These are phyloP conservation scores for Polyplosphaeria fusca DNA, from an alignment of 495 filamentous ascomycete species.

Conservation along the genomic window DNA sequence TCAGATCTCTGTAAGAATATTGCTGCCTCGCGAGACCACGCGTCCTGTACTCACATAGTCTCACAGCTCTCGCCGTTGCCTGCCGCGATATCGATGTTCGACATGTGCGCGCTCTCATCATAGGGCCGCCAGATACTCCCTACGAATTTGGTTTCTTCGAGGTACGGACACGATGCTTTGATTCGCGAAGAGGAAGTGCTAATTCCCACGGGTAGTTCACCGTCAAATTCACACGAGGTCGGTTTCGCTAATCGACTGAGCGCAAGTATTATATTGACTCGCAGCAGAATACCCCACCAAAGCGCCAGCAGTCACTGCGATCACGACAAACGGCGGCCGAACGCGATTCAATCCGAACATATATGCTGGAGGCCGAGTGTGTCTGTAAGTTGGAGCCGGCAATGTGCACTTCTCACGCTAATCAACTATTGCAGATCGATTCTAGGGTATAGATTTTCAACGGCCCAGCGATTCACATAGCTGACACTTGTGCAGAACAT, in stretches of 20 bases:
- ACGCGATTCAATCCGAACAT: constrained; percentile 97
- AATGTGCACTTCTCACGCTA: too few species aligned
- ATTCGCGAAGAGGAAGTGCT: neutral
- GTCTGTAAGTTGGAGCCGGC: constrained; percentile 59
- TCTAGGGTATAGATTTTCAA: constrained; percentile 60
- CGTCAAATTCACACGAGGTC: constrained; percentile 66
- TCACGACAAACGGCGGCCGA: constrained; percentile 82
- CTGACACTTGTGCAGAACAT: constrained; percentile 65
- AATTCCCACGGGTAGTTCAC: constrained; percentile 49
- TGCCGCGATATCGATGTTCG: constrained; percentile 85
- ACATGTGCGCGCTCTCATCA: constrained; percentile 80
- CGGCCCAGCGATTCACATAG: constrained; percentile 34
- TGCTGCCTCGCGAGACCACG: neutral
- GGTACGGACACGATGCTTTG: constrained; percentile 48
- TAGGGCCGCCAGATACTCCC: constrained; percentile 90
- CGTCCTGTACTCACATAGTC: constrained; percentile 10
- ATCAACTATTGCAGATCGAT: constrained; percentile 58
- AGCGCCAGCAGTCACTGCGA: constrained; percentile 68
- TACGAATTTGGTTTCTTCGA: constrained; percentile 98
- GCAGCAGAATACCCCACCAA: constrained; percentile 78
- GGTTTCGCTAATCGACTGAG: neutral
- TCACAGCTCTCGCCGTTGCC: constrained; percentile 74
- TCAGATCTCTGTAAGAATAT: constrained; percentile 70
- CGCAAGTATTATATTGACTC: neutral
- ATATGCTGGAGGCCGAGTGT: constrained; percentile 86